Percentiles rank a stretch among this genome's conserved stretches.
Conservation (phyloP, 768 basidiomycete genomes). For the Coprinellus aureogranulatus region DNA sequence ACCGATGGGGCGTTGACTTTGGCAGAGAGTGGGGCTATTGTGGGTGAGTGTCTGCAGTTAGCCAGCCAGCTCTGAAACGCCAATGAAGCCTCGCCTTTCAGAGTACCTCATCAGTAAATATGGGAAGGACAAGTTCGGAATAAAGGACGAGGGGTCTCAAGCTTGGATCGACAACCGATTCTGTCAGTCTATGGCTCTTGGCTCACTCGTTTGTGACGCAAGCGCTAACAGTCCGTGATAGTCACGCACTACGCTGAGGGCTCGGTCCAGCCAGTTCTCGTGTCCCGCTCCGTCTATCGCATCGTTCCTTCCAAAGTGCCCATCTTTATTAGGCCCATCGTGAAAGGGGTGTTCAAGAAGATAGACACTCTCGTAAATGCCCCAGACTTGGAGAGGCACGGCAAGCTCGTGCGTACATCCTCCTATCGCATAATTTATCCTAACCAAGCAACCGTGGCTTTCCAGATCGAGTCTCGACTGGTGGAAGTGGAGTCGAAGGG, state of each 20-base stretch:
- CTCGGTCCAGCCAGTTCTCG: conserved; percentile 39
- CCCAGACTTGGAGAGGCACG: conserved; percentile 7
- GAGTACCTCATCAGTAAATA: conserved; percentile 44
- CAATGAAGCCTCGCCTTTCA: conserved; percentile 11
- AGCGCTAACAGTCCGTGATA: conserved; percentile 8
- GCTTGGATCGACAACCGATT: conserved; percentile 35
- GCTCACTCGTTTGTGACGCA: neutral
- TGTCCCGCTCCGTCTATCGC: conserved; percentile 32
- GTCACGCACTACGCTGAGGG: conserved; percentile 42
- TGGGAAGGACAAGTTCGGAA: conserved; percentile 28
- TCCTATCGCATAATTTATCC: neutral
- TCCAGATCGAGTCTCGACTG: conserved; percentile 3
- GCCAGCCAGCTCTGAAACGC: neutral
- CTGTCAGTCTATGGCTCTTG: conserved; percentile 22
- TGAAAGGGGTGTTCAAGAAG: conserved; percentile 23
- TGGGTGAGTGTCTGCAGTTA: conserved; percentile 24
- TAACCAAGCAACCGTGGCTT: neutral
- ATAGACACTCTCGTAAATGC: neutral
- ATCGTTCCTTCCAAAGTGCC: conserved; percentile 30
- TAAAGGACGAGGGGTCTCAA: conserved; percentile 19
- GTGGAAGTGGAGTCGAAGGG: neutral
- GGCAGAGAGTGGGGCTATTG: conserved; percentile 39
- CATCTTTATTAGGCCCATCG: conserved; percentile 34
- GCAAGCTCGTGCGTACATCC: neutral
- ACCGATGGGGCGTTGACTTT: conserved; percentile 43